Base-by-base conservation (phyloP, 257 asterid species). In the Solanum peruvianum region DNA sequence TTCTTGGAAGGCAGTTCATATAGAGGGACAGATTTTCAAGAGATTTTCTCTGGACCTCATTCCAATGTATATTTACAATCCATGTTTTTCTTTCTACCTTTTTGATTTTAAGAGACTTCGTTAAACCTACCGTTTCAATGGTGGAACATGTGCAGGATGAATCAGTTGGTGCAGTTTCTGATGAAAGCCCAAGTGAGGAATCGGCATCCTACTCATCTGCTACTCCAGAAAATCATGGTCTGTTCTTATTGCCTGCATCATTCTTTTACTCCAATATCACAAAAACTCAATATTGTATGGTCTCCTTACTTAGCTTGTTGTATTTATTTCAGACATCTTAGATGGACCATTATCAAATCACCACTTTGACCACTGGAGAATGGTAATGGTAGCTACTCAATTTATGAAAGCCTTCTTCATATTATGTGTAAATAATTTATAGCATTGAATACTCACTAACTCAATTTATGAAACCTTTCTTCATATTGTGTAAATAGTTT, bases 131-230 rank as follows among this genome's bases (percentile, higher is more conserved):
- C 13, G 13, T 31, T 49, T 81, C 29, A 81, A 44, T 13, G 45
- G 44, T 87, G 87, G 75, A 86, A 85, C 60, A 89, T 73, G 70
- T 92, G 92, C 93, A 94, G 98, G 93, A 84, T 85, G 93, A 87
- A 83, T 90, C 91, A 12, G 86, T 78, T 87, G 89, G 83, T 87
- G 47, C 89, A 86, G 88, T 88, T 77, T 87, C 91, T 42, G 93
- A 86, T 60, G 93, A 87, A 88, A 92, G 88, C 90, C 52, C 80
- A 87, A 85, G 86, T 49, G 91, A 88, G 88, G 88, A 91, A 86
- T 90, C 89, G 64, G 56, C 93, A 27, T 84, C 90, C 20, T 80
- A 69, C 88, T 90, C 92, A 56, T 92, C 93, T 89, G 90, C 88
- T 83, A 62, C 42, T 47, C 92, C 91, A 89, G 91, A 88, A 72